Base-by-base conservation (phyloP, 1,284 basidiomycete genomes). In the Ceratorhiza oryzae-sativae region DNA sequence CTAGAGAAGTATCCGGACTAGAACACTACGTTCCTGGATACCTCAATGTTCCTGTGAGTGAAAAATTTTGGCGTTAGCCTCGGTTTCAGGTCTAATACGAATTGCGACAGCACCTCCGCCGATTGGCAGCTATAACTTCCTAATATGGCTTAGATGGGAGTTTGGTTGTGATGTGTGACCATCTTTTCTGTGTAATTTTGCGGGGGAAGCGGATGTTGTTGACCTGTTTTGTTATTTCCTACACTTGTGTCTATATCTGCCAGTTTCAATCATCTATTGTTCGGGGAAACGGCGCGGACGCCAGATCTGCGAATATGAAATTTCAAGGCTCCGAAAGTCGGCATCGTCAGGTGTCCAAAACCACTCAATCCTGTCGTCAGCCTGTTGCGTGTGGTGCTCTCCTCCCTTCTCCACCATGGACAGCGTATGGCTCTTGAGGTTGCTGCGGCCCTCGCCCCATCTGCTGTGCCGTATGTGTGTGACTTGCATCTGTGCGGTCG, bases 1-100 rank as follows among this genome's bases (percentile, higher is more conserved):
- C 94, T 34, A 87, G 94, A 62, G 92, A 95, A 78, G 92, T 95
- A 42, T 92, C 91, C 1, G 93, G 92, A 27, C 81, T 95, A 76
- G 93, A 95, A 83, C 94, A 92, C 30, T 94, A 94, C 77, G 91
- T 94, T 36, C 92, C 92, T 60, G 92, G 92, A 74, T 94, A 93
- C 78, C 86, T 94, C 76, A 92, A 90, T 76, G 90, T 94, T 71
- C 89, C 92, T 23, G 67, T 70, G 32, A 46, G 67, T 56, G 20
- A n/a, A 49, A 45, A 36, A 3, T 42, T 48, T 70, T 20, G 20
- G 20, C 49, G 13, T 23, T n/a, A 23, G 20, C 39, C 32, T 13
- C 1, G 25, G 62, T 41, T 45, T 32, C 41, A 48, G 42, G 34
- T 1, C 63, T 68, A 45, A 68, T 51, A 4, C 15, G 36, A 32